Evolutionary conservation across 768 basidiomycete genomes (phyloP), one percentile per base, ranked within the genome.

Genomic region (Zangia roseola): DNA sequence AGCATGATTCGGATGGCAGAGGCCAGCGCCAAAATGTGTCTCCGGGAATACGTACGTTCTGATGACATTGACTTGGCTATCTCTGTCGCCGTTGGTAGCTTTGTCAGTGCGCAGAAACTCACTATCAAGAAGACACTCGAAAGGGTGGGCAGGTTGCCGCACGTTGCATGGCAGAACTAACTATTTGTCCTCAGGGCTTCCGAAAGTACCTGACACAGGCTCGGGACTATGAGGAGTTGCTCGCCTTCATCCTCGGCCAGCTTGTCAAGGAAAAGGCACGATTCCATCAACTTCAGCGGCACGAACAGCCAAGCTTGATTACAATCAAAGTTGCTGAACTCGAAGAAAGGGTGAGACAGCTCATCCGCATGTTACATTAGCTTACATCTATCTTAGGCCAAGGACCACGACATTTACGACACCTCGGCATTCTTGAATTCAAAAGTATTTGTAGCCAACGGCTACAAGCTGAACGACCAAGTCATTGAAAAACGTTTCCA

Each of bases 1-100:
- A 95, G 93, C 65, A 97, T 97, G 91, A 98, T 99, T 70, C 87
- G 97, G 34, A 98, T 98, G 95, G 82, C 92, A 3, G 97, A 99
- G 70, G 95, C 97, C 13, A 93, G 90, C 62, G 97, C 97, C 20
- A 97, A 95, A 76, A 98, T 99, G 97, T 85, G 94, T 41, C 74
- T 99, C 53, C 80, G 97, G 45, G 95, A 98, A 70, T 97, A 92
- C 62, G 97, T 98, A 26, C 82, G 97, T 39, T 77, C 86, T 33
- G 97, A 98, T 67, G 97, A 99, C 65, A 93, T 99, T 59, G 94
- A 99, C 67, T 73, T 98, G 43, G 95, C 97, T 2, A 98, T 99
- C 54, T 92, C 92, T 60, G 94, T 97, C 40, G 90, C 92, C 4
- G 84, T 99, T 24, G 86, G 86, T 44, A 94, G 91, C 71, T 99